Base-by-base conservation (phyloP, 2,329 filamentous ascomycete genomes). In the Chaetomium globosum region DNA sequence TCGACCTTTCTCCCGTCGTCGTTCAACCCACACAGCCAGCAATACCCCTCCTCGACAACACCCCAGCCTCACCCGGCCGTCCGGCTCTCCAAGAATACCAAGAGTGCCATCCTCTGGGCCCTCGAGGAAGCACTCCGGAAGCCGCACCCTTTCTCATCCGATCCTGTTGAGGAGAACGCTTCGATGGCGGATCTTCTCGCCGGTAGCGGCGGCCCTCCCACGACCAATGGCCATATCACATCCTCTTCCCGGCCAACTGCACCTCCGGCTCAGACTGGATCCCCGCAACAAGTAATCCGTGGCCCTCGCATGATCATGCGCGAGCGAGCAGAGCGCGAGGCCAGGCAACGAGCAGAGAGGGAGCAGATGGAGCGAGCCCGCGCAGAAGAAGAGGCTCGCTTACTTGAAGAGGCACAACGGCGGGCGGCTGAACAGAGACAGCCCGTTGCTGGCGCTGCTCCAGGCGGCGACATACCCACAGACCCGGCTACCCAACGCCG, bases 241-340 rank as follows among this genome's bases (percentile, higher is more conserved):
- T 72, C 80, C 1, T 76, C 79, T 23, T 74, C 81, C 13, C 80
- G 82, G 57, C 80, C 81, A 33, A 78, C 80, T 1, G 79, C 80
- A n/a, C 78, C 80, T 2, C 81, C 84, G 39, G 77, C 78, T 23
- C 82, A 83, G 61, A 82, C 82, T 30, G 81, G 82, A 70, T 86
- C 85, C 16, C 84, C 84, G 10, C 82, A 83, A 65, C 71, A 73
- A 62, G 88, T 90, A 30, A 90, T 97, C 67, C 87, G 89, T 71
- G 93, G 93, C 43, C 94, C 94, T 19, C 88, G 90, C 69, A 90
- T 94, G 79, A 94, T 98, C 73, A 96, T 97, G 93, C 88, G 91
- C 77, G 89, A 93, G 75, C 88, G 93, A 64, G 85, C 86, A 63
- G 90, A 91, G 69, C 85, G 93, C 68, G 92, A 96, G 76, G 86